Evolutionary conservation across 495 filamentous ascomycete species (phyloP).

Genomic region (Daldinia caldariorum): DNA sequence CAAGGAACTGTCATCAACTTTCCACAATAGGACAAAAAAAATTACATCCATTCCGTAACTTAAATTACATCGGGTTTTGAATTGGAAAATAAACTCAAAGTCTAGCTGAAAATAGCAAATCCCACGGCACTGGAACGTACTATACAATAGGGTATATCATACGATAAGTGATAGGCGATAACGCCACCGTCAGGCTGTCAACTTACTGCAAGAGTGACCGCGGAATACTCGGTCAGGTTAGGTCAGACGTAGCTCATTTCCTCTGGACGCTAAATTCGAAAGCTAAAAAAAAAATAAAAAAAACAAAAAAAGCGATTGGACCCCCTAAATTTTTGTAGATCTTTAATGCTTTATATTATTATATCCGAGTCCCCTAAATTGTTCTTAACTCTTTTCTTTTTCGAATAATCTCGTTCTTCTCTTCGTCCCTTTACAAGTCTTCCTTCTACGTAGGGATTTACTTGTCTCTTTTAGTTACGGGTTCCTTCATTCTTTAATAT

Average conservation of each 20-base stretch:
- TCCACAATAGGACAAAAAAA: neutral
- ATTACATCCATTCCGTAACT: neutral
- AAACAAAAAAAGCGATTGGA: constrained; percentile 30
- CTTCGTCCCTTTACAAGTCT: constrained; percentile 16
- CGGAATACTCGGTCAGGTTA: constrained; percentile 19
- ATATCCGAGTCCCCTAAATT: constrained; percentile 33
- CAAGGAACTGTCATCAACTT: neutral
- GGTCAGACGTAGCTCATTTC: constrained; percentile 33
- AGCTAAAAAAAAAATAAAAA: constrained; percentile 12
- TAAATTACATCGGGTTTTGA: constrained; percentile 1
- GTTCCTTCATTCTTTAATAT: constrained; percentile 17
- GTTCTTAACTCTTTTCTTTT: constrained; percentile 20
- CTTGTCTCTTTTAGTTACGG: constrained; percentile 5
- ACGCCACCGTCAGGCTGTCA: constrained; percentile 47
- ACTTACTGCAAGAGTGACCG: constrained; percentile 17
- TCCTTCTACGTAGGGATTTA: constrained; percentile 7
- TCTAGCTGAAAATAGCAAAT: constrained; percentile 27
- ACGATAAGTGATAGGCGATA: constrained; percentile 46
- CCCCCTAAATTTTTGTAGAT: constrained; percentile 35
- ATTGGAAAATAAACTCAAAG: neutral
- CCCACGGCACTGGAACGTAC: constrained; percentile 10
- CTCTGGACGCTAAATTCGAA: constrained; percentile 14
- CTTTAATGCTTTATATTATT: constrained; percentile 36
- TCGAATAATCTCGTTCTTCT: constrained; percentile 22
- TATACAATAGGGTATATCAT: constrained; percentile 43